Evolutionary conservation across 106 monocot species (phyloP), one percentile per base, ranked within the genome.

Genomic region (Dendrobium nobile): DNA sequence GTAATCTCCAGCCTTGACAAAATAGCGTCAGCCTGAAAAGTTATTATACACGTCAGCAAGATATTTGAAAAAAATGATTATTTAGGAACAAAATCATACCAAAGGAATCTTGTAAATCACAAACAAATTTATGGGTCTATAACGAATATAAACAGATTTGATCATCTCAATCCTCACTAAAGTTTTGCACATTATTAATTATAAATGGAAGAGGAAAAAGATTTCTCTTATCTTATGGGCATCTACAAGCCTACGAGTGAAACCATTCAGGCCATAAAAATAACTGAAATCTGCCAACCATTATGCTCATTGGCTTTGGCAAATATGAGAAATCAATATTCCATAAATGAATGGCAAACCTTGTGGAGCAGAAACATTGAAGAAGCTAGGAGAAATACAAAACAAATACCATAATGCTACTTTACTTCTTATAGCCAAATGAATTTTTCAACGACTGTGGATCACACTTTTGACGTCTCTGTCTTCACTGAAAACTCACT

Each of bases 1-100:
- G 72, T 26, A 27, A 90, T 80, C 9, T 90, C 88, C 82, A 96
- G 83, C 80, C 85, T 96, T 31, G 96, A 91, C 84, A 92, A 87
- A 73, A 96, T 96, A 67, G 96, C 96, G 87, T 93, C 88, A 76
- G 93, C 93, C 96, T 96, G 87, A 87, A 47, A 79, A 47, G 41
- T 67, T 70, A 61, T 78, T 1, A 17, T 40, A 15, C 51, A 51
- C 13, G 10, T 51, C 16, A 51, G 51, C 7, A 80, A 33, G 59
- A 84, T 7, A 33, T 70, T 70, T 5, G 19, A 74, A 17, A 74
- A 41, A 68, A 33, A 22, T 54, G 20, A 20, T 28, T 68, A 70
- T 9, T 26, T 65, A 15, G 8, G n/a, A 65, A 65, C 24, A 65
- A 5, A 65, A 24, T 65, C 24, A 24, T 65, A 65, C 26, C 9